phyloP scores from a whole-genome alignment of 2,329 filamentous ascomycete species.

The Diplodia intermedia region DNA sequence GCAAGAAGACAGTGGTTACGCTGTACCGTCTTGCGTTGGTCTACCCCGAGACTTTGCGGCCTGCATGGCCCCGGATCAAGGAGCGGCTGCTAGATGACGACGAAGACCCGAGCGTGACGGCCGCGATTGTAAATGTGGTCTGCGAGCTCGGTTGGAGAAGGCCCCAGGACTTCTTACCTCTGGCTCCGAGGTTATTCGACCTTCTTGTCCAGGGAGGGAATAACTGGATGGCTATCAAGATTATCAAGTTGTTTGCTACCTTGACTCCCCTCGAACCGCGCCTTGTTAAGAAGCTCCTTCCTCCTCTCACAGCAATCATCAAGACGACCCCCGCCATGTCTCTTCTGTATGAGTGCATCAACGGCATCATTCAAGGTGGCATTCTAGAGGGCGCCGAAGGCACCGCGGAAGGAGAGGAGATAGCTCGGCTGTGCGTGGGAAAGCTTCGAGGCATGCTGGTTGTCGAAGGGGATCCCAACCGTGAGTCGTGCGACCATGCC shows the following conservation, averaged over 20 bases:
- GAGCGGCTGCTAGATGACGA: slow-evolving; percentile 88
- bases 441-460: slow-evolving; percentile 95
- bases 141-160: slow-evolving; percentile 95
- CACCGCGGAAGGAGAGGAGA: slow-evolving; percentile 83
- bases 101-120: slow-evolving; percentile 91
- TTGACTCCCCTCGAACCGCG: slow-evolving; percentile 91
- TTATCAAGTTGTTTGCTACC: slow-evolving; percentile 97
- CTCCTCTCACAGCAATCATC: slow-evolving; percentile 90
- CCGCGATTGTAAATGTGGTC: slow-evolving; percentile 94
- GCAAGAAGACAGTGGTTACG: slow-evolving; percentile 96
- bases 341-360: slow-evolving; percentile 97
- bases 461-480: slow-evolving; percentile 89
- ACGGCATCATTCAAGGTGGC: slow-evolving; percentile 95
- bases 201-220: slow-evolving; percentile 90
- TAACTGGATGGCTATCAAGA: slow-evolving; percentile 99
- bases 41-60: slow-evolving; percentile 91
- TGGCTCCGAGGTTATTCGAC: slow-evolving; percentile 91
- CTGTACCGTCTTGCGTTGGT: slow-evolving; percentile 91
- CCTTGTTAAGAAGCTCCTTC: slow-evolving; percentile 86
- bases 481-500: slow-evolving; percentile 60
- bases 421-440: slow-evolving; percentile 87
- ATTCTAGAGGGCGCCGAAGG: slow-evolving; percentile 86
- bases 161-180: slow-evolving; percentile 89
- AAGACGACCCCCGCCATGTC: slow-evolving; percentile 97
- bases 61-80: slow-evolving; percentile 97